A percentile compares a stretch with the other conserved stretches of the same genome.
phyloP scores from a whole-genome alignment of 805 yeast genomes.

The Nakazawaea molendinolei region DNA sequence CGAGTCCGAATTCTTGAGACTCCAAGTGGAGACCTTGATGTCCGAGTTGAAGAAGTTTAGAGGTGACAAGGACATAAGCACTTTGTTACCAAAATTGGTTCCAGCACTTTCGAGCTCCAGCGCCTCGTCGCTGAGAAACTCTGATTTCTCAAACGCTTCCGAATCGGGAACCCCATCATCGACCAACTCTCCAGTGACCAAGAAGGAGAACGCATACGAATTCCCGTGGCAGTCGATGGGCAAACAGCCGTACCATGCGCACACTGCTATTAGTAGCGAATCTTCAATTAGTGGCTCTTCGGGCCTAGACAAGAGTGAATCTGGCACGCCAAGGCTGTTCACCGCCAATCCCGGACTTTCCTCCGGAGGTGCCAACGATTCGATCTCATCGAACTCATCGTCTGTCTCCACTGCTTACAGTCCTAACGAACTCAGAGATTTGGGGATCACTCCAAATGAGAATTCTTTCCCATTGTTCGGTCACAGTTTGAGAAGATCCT shows the following conservation, averaged over 20 bases:
- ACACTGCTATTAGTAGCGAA: slow-evolving; percentile 5
- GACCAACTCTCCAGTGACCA: slow-evolving; percentile 4
- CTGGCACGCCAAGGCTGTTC: slow-evolving; percentile 1
- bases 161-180: slow-evolving; percentile 5
- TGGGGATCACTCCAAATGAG: slow-evolving; percentile 1
- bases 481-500: slow-evolving; percentile 13
- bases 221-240: slow-evolving; percentile 59
- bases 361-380: slow-evolving; percentile 1
- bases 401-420: slow-evolving; percentile 31
- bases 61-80: slow-evolving; percentile 18
- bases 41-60: slow-evolving; percentile 61
- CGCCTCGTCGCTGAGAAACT: not conserved
- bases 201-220: slow-evolving; percentile 33
- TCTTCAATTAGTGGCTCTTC: not conserved
- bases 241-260: slow-evolving; percentile 13
- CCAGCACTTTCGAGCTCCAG: slow-evolving; percentile 8
- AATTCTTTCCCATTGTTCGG: slow-evolving; percentile 5
- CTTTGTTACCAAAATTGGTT: slow-evolving; percentile 12
- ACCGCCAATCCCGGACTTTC: slow-evolving; percentile 10
- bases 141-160: slow-evolving; percentile 1
- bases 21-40: slow-evolving; percentile 72
- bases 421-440: slow-evolving; percentile 17
- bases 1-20: slow-evolving; percentile 66
- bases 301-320: slow-evolving; percentile 1
- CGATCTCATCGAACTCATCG: slow-evolving; percentile 22